These are phyloP conservation scores for peach (Prunus persica) DNA, from an alignment of 306 rosid species.

Conservation along the genomic window DNA sequence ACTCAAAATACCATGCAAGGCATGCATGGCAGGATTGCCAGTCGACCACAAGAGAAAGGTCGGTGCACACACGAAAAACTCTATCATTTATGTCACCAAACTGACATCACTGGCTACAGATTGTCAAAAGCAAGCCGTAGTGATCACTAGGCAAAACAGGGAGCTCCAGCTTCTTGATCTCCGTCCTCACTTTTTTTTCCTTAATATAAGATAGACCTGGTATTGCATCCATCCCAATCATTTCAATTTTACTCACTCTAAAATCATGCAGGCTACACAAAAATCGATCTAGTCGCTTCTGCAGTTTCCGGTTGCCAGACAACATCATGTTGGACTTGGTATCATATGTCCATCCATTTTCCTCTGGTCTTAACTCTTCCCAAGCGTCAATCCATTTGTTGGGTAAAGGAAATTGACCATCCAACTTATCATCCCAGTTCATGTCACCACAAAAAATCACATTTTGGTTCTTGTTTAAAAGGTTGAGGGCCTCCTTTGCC, in stretches of 20 bases:
- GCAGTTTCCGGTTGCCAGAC: conserved; percentile 65
- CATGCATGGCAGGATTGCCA: conserved; percentile 25
- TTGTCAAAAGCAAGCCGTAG: conserved; percentile 76
- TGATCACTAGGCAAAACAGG: conserved; percentile 97
- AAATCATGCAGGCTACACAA: conserved; percentile 57
- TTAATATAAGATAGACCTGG: conserved; percentile 52
- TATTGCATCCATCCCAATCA: conserved; percentile 79
- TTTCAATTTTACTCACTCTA: conserved; percentile 58
- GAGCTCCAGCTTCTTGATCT: conserved; percentile 59
- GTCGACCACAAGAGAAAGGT: not conserved
- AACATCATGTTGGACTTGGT: conserved; percentile 88
- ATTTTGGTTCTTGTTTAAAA: conserved; percentile 58
- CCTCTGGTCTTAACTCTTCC: conserved; percentile 57
- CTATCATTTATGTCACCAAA: conserved; percentile 2
- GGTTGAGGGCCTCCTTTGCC: conserved; percentile 61
- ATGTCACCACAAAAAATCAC: conserved; percentile 90
- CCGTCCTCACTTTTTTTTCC: conserved; percentile 73
- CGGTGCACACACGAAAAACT: conserved; percentile 4
- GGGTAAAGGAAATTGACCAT: conserved; percentile 65
- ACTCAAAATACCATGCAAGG: conserved; percentile 43
- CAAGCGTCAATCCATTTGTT: conserved; percentile 86
- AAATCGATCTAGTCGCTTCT: conserved; percentile 75
- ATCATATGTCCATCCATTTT: conserved; percentile 89
- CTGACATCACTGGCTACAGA: conserved; percentile 33
- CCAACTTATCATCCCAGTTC: conserved; percentile 94